Conservation (phyloP, 2,329 filamentous ascomycete genomes). For the Coniochaeta sp. region DNA sequence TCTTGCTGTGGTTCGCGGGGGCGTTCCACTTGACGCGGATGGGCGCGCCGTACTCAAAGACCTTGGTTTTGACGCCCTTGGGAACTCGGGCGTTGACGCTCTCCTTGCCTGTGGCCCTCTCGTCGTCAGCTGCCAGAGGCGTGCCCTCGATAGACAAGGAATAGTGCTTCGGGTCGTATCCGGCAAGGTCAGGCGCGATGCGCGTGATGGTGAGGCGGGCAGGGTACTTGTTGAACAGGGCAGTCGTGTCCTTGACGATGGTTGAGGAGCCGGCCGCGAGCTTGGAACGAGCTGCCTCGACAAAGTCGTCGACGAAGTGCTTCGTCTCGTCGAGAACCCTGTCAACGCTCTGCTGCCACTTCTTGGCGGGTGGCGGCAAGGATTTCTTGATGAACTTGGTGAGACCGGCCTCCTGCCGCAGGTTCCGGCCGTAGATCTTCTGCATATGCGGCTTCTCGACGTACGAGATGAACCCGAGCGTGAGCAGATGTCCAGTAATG, state of each 20-base stretch:
- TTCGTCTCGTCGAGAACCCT: slow-evolving; percentile 78
- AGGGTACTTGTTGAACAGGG: slow-evolving; percentile 83
- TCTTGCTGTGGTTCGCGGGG: slow-evolving; percentile 76
- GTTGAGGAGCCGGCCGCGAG: slow-evolving; percentile 79
- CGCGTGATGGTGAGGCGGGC: slow-evolving; percentile 77
- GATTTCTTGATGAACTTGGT: slow-evolving; percentile 86
- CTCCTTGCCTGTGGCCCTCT: slow-evolving; percentile 65
- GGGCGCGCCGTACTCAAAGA: slow-evolving; percentile 83
- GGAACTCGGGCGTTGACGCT: slow-evolving; percentile 61
- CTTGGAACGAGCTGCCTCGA: slow-evolving; percentile 79
- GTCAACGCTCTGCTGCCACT: slow-evolving; percentile 81
- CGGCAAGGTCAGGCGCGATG: slow-evolving; percentile 71
- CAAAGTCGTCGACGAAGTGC: slow-evolving; percentile 83
- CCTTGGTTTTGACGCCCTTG: slow-evolving; percentile 64
- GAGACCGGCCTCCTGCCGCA: slow-evolving; percentile 81
- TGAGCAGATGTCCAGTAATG: slow-evolving; percentile 75
- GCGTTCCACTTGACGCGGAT: slow-evolving; percentile 88
- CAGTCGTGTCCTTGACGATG: slow-evolving; percentile 80
- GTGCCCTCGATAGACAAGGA: slow-evolving; percentile 67
- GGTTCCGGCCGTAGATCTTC: slow-evolving; percentile 81
- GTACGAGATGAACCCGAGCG: slow-evolving; percentile 80
- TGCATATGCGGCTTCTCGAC: slow-evolving; percentile 98
- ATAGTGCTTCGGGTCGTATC: slow-evolving; percentile 74
- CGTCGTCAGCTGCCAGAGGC: slow-evolving; percentile 39
- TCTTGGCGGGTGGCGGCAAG: slow-evolving; percentile 73